These are phyloP conservation scores for Aspergillus eucalypticola DNA, from an alignment of 2,329 filamentous ascomycete genomes.

Conservation along the genomic window DNA sequence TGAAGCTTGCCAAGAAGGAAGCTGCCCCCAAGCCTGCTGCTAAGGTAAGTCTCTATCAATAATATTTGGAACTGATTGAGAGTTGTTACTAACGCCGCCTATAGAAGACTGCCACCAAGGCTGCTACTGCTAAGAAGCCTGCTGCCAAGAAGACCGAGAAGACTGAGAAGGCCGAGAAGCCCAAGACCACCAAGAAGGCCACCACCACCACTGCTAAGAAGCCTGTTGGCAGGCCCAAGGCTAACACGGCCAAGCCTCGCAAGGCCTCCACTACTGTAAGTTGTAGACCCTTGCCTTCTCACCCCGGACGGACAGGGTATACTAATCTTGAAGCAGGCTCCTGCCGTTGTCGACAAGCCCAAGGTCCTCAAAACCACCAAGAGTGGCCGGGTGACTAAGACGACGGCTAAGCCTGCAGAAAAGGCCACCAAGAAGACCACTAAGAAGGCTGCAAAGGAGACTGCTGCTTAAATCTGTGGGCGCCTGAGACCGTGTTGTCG, in stretches of 20 bases:
- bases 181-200: constrained; percentile 51
- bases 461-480: constrained; percentile 11
- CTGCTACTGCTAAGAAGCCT: constrained; percentile 25
- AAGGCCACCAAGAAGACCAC: constrained; percentile 50
- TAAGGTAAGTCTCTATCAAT: constrained; percentile 28
- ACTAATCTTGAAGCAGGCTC: constrained; percentile 51
- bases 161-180: constrained; percentile 45
- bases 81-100: neutral
- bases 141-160: constrained; percentile 29
- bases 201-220: constrained; percentile 49
- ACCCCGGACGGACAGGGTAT: neutral
- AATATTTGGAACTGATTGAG: neutral
- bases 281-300: constrained; percentile 10
- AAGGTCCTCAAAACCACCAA: constrained; percentile 78
- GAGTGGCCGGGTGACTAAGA: constrained; percentile 80
- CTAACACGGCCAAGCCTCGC: constrained; percentile 56
- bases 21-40: constrained; percentile 46
- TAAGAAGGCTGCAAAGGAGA: constrained; percentile 35
- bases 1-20: constrained; percentile 88
- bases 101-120: constrained; percentile 22
- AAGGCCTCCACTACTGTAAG: constrained; percentile 50
- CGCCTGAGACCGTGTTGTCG: constrained; percentile 14
- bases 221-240: constrained; percentile 53
- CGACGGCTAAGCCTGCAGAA: constrained; percentile 48
- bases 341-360: constrained; percentile 68